Evolutionary conservation across 768 basidiomycete genomes (phyloP).

Genomic region (Grammothele lineata): DNA sequence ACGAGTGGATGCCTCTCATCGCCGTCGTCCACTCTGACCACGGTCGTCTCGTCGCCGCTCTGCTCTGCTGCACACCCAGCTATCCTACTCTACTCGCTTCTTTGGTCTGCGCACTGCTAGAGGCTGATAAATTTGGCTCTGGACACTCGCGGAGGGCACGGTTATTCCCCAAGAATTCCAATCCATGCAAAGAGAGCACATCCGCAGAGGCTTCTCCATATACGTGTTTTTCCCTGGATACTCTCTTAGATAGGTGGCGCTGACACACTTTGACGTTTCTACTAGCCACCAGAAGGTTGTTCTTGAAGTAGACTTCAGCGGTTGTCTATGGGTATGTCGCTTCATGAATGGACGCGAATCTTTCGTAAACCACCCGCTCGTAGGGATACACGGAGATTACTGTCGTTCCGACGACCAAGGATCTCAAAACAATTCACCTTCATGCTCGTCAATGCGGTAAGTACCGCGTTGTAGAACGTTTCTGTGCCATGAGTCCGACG

Average conservation of each 20-base stretch:
- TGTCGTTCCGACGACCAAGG: conserved; percentile 72
- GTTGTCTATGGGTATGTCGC: conserved; percentile 69
- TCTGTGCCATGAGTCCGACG: conserved; percentile 21
- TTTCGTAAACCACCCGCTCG: neutral
- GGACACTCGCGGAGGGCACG: conserved; percentile 7
- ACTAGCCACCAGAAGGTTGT: conserved; percentile 97
- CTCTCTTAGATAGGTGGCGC: conserved; percentile 19
- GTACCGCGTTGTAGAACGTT: conserved; percentile 29
- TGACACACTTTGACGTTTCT: conserved; percentile 53
- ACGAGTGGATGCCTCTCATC: conserved; percentile 10
- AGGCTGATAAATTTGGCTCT: no score
- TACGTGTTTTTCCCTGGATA: conserved; percentile 51
- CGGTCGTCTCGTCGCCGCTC: neutral
- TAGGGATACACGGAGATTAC: conserved; percentile 95
- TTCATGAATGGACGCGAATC: neutral
- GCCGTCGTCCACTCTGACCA: conserved; percentile 3
- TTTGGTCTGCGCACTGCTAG: no score
- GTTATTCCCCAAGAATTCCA: conserved; percentile 17
- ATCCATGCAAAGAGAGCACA: conserved; percentile 69
- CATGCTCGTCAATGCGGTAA: conserved; percentile 86
- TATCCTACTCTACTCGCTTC: no score
- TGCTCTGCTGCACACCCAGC: no score
- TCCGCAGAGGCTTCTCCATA: conserved; percentile 83
- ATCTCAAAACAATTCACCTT: conserved; percentile 80
- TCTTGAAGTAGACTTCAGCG: conserved; percentile 89